Percentiles rank a stretch among this genome's conserved stretches.
These are phyloP conservation scores for Gnomoniopsis smithogilvyi DNA, from an alignment of 2,329 filamentous ascomycete species.

Conservation along the genomic window DNA sequence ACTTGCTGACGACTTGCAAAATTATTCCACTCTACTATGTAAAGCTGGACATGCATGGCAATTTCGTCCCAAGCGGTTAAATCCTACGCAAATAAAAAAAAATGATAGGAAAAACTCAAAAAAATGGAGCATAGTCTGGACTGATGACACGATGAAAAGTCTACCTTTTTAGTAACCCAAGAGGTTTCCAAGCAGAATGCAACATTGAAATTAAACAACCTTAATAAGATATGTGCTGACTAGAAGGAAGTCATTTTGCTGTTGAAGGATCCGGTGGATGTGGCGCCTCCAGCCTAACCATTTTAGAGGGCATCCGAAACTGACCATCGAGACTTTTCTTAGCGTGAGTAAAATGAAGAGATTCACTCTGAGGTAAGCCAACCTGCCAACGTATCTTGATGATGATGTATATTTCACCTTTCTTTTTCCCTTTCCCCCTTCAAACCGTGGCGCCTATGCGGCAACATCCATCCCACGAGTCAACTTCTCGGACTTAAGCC, in stretches of 20 bases:
- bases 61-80: too few species aligned
- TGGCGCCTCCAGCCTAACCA: not conserved
- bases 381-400: not conserved
- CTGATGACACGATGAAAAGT: too few species aligned
- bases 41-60: not conserved
- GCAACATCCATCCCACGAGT: not conserved
- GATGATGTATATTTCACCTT: not conserved
- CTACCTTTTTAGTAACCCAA: too few species aligned
- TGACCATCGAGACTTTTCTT: slow-evolving; percentile 1
- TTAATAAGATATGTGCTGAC: not conserved
- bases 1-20: not conserved
- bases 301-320: not conserved
- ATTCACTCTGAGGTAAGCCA: not conserved
- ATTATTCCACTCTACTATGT: too few species aligned
- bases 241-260: not conserved
- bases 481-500: not conserved
- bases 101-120: too few species aligned
- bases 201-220: not conserved
- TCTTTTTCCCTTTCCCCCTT: not conserved
- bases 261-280: not conserved
- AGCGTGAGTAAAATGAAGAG: slow-evolving; percentile 5
- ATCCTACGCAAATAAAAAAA: too few species aligned
- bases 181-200: too few species aligned
- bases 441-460: not conserved
- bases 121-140: too few species aligned